Evolutionary conservation across 1,284 basidiomycete species (phyloP), one percentile per base, ranked within the genome.

Genomic region (Boletellus deceptivus): DNA sequence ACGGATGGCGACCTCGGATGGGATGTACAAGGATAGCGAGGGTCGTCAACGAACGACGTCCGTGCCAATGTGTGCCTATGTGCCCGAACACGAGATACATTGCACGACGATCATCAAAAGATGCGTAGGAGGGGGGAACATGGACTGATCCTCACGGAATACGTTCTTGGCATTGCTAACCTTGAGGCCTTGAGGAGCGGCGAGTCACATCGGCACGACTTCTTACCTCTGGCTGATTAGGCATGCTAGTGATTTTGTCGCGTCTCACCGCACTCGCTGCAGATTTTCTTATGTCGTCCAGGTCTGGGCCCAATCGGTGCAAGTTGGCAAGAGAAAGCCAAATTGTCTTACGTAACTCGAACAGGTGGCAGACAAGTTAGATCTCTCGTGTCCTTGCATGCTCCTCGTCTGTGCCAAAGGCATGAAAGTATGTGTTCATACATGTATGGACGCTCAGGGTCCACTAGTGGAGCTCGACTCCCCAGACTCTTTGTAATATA

Each of bases 11-110:
- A 20, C 20, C 20, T 20, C 20, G 4, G 20, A 20, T 20, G 20
- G 20, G 3, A 45, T 39, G 4, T 24, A 55, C 55, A 57, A 55
- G n/a, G 18, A 54, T 46, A 22, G 57, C 22, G 20, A 55, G 17
- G 22, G 46, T 49, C 16, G 36, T 33, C 38, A 57, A n/a, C 16
- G 50, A 54, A 24, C 27, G 25, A 36, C 27, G 33, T 10, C 50
- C 51, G 22, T 3, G n/a, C n/a, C n/a, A 55, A 36, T 49, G 39
- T 2, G 39, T 11, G 20, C 39, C 45, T 22, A 49, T 33, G 4
- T 42, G 50, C 9, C n/a, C 24, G 13, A 45, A 48, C 1, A 7
- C 8, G 13, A 48, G 36, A 18, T 49, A 45, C 7, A 43, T 46
- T 55, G 31, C 35, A 40, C n/a, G 11, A n/a, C 9, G 13, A 22